These are phyloP conservation scores for Mycena filopes DNA, from an alignment of 768 basidiomycete species.

Conservation along the genomic window DNA sequence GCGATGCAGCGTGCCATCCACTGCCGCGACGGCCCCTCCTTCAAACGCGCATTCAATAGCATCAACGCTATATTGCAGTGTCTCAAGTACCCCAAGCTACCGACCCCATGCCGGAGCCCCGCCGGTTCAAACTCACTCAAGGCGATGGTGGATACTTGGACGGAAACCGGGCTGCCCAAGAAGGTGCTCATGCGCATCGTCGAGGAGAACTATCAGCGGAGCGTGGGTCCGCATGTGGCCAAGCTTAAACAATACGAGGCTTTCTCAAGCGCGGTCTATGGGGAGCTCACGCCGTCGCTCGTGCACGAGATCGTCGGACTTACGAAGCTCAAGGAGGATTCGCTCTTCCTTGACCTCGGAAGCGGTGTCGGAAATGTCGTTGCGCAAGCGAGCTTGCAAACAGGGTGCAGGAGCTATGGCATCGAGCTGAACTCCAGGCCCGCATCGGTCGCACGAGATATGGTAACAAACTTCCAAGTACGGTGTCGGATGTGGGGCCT, in stretches of 20 bases:
- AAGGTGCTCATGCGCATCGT: slow-evolving; percentile 78
- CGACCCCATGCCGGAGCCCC: slow-evolving; percentile 51
- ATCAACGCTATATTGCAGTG: slow-evolving; percentile 73
- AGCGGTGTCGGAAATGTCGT: slow-evolving; percentile 89
- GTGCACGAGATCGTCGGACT: slow-evolving; percentile 75
- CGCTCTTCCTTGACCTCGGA: slow-evolving; percentile 87
- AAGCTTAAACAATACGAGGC: slow-evolving; percentile 83
- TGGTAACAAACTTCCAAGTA: slow-evolving; percentile 76
- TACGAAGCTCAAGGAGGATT: slow-evolving; percentile 65
- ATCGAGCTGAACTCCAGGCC: slow-evolving; percentile 83
- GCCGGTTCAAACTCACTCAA: slow-evolving; percentile 68
- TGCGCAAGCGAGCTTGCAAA: slow-evolving; percentile 82
- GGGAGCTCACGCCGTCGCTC: slow-evolving; percentile 86
- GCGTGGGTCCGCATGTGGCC: slow-evolving; percentile 88
- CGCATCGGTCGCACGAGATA: slow-evolving; percentile 77
- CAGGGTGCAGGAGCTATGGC: slow-evolving; percentile 81
- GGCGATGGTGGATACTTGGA: slow-evolving; percentile 61
- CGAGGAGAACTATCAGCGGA: slow-evolving; percentile 93
- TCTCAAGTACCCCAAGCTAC: slow-evolving; percentile 72
- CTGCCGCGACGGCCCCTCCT: slow-evolving; percentile 73
- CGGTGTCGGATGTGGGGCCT: slow-evolving; percentile 95
- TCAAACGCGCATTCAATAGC: slow-evolving; percentile 66
- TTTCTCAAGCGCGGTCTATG: slow-evolving; percentile 88
- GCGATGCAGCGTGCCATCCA: slow-evolving; percentile 76
- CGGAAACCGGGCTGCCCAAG: slow-evolving; percentile 63